Base-by-base conservation (phyloP, 2,329 filamentous ascomycete species). In the Tolypocladium ovalisporum region DNA sequence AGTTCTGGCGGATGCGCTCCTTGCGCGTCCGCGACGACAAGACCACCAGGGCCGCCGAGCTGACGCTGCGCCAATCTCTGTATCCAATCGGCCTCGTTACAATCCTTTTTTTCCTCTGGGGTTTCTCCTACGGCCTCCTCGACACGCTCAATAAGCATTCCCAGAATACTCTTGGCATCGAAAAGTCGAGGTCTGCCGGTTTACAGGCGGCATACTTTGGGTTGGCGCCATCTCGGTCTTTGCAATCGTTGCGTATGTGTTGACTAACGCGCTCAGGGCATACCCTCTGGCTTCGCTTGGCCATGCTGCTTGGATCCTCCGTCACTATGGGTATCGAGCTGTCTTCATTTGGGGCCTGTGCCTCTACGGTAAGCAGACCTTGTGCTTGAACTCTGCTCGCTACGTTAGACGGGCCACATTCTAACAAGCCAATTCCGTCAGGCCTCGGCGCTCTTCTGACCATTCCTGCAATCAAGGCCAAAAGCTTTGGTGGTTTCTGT, bases 401-500 rank as follows among this genome's bases (percentile, higher is more conserved):
- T 8, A 27, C 13, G 5, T 47, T 1, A 15, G 19, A 17, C 8
- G 6, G 44, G 12, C 8, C 6, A 47, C 12, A 44, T 27, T 7
- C 44, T 49, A 8, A 49, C 27, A 32, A 49, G 1, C 3, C 8
- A 32, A 4, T 1, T 12, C 27, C 8, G n/a, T n/a, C 27, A 49
- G 84, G 82, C 2, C 59, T 83, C 34, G 81, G 81, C 22, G 80
- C 78, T n/a, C 66, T 82, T 52, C 71, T 82, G 24, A 76, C 78
- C 17, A 81, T 79, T 55, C 77, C 79, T 0, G 80, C 78, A 59
- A 79, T 85, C 64, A 79, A 81, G 61, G 79, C 81, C 36, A 76
- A 79, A 57, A 88, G 83, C 19, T 92, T 91, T 65, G 82, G 79
- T 32, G 89, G 88, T 10, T 91, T 91, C 73, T 90, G 87, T 64